Base-by-base conservation (phyloP, 2,329 filamentous ascomycete species). In the Colletotrichum abscissum region DNA sequence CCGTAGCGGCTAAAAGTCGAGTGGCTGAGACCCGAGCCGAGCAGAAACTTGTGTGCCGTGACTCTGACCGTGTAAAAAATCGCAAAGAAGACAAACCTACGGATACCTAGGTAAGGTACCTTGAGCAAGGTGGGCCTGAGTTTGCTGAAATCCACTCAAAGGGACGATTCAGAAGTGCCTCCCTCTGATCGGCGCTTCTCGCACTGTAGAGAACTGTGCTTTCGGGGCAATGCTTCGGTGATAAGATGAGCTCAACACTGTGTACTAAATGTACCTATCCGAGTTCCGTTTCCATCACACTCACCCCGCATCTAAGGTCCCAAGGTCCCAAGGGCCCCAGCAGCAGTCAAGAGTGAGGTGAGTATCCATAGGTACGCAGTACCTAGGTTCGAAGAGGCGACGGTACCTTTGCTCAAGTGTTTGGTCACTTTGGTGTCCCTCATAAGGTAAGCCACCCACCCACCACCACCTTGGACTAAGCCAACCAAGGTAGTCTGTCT, bases 1-100 rank as follows among this genome's bases (percentile, higher is more conserved):
- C 46, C 28, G 60, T 54, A 54, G 42, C 46, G n/a, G 60, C 28
- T 42, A 42, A 63, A 63, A 63, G 46, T 63, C 60, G 28, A 63
- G 38, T 42, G 38, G 38, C 38, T 42, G 52, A 35, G n/a, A 54
- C 26, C 28, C 16, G 60, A 63, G 14, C 28, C 26, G 33, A 46
- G 19, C 4, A 24, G 4, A 12, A 28, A 42, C 14, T 30, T 22
- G 26, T 14, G 38, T 26, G 60, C n/a, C 54, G 22, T 63, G 19
- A 30, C 28, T 19, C 5, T 26, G 6, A 24, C n/a, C 22, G 57
- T 38, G 33, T 9, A 5, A 42, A 6, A 16, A 11, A 16, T 42
- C 26, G 58, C 33, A 35, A 12, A 9, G 30, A 30, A 33, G 30
- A 33, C 30, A 33, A 33, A 33, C 26, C 26, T 26, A 26, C 26